Evolutionary conservation across 768 basidiomycete species (phyloP).

Genomic region (Podaxis sp.): DNA sequence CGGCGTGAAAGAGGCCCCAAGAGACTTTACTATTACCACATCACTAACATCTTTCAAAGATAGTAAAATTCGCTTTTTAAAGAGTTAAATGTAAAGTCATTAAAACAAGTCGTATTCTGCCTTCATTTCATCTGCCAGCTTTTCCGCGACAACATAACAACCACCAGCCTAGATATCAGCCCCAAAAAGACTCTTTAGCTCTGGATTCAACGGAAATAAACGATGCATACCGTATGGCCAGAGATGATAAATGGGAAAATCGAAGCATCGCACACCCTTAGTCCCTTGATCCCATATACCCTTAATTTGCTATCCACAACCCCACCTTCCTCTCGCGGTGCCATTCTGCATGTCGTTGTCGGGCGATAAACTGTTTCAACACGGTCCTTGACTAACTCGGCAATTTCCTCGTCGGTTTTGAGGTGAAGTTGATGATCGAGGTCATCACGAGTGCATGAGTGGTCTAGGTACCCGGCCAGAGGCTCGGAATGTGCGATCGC

Average conservation of each 20-base stretch:
- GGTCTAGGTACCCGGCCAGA: slow-evolving; percentile 37
- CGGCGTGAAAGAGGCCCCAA: slow-evolving; percentile 37
- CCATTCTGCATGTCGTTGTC: slow-evolving; percentile 47
- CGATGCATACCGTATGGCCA: slow-evolving; percentile 44
- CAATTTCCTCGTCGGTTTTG: slow-evolving; percentile 42
- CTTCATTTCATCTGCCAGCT: slow-evolving; percentile 32
- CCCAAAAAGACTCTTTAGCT: no score
- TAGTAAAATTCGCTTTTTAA: no score
- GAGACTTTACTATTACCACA: background rate
- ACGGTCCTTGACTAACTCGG: slow-evolving; percentile 39
- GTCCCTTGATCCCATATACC: slow-evolving; percentile 41
- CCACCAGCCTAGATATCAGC: slow-evolving; percentile 26
- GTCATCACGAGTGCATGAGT: slow-evolving; percentile 27
- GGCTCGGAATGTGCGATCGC: slow-evolving; percentile 41
- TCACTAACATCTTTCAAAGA: no score
- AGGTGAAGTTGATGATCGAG: slow-evolving; percentile 41
- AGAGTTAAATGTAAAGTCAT: background rate
- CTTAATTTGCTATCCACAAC: slow-evolving; percentile 38
- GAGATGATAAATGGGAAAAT: slow-evolving; percentile 47
- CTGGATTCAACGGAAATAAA: no score
- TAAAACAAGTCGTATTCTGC: slow-evolving; percentile 18
- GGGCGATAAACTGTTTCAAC: slow-evolving; percentile 52
- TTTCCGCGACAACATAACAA: slow-evolving; percentile 32
- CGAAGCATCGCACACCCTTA: slow-evolving; percentile 50
- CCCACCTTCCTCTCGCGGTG: slow-evolving; percentile 36